These are phyloP conservation scores for Backusella macrospora DNA, from an alignment of 192 early-diverging fungal genomes.

Conservation along the genomic window DNA sequence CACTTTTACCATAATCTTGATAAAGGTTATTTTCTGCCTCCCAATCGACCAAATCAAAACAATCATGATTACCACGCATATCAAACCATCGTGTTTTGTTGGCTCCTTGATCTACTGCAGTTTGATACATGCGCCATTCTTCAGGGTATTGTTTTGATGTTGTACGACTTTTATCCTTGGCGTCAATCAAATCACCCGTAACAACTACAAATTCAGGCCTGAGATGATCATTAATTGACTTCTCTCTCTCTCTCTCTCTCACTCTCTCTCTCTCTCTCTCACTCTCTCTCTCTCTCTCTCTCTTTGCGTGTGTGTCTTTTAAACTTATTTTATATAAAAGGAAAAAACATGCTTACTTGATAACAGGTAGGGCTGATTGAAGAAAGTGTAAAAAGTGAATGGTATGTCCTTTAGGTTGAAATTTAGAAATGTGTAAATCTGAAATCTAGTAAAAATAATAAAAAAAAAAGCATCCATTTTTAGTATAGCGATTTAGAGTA, in stretches of 20 bases:
- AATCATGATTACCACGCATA: slow-evolving; percentile 91
- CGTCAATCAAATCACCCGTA: slow-evolving; percentile 90
- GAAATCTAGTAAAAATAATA: slow-evolving; percentile 60
- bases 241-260: background rate
- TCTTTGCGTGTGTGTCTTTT: no score
- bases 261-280: no score
- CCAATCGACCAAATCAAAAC: slow-evolving; percentile 74
- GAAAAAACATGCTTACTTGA: slow-evolving; percentile 38
- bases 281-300: no score
- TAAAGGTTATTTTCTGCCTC: slow-evolving; percentile 63
- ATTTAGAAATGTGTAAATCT: slow-evolving; percentile 85
- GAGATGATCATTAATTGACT: background rate
- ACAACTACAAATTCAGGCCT: slow-evolving; percentile 77
- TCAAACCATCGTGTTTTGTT: slow-evolving; percentile 73
- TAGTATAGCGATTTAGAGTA: background rate
- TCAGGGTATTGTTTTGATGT: slow-evolving; percentile 72
- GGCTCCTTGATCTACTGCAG: slow-evolving; percentile 54
- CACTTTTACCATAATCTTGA: slow-evolving; percentile 51
- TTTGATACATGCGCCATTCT: slow-evolving; percentile 79
- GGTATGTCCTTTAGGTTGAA: slow-evolving; percentile 59
- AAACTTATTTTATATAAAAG: background rate
- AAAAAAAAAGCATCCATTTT: background rate
- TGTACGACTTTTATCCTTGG: slow-evolving; percentile 66
- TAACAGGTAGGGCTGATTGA: slow-evolving; percentile 67
- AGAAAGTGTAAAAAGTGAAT: slow-evolving; percentile 78